phyloP scores from a whole-genome alignment of 768 basidiomycete species.

The Naganishia onofrii region DNA sequence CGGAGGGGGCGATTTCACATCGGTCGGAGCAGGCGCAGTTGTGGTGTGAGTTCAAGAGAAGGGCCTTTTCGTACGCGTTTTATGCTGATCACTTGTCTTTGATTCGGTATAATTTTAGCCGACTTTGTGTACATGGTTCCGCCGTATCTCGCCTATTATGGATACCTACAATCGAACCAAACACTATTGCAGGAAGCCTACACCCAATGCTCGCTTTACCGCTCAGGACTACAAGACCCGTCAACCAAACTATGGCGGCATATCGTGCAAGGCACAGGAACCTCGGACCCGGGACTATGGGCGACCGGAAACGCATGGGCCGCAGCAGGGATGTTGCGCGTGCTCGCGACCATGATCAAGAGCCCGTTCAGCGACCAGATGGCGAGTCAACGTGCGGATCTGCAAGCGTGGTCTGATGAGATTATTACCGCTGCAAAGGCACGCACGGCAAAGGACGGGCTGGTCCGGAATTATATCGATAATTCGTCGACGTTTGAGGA shows the following conservation, averaged over 20 bases:
- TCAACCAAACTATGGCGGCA: conserved; percentile 54
- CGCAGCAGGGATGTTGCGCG: conserved; percentile 54
- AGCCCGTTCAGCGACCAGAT: conserved; percentile 45
- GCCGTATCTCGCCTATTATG: conserved; percentile 57
- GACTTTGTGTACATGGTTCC: conserved; percentile 56
- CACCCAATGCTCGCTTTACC: conserved; percentile 55
- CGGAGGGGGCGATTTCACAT: conserved; percentile 55
- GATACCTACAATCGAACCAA: conserved; percentile 50
- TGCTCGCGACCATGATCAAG: conserved; percentile 53
- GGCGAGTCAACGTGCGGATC: conserved; percentile 46
- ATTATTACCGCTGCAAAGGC: conserved; percentile 48
- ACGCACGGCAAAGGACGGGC: conserved; percentile 45
- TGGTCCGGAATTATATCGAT: conserved; percentile 54
- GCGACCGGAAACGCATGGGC: conserved; percentile 57
- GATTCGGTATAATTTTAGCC: too few relatives aligned
- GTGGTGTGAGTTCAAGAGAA: conserved; percentile 40
- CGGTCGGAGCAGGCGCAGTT: conserved; percentile 51
- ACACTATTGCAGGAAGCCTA: conserved; percentile 55
- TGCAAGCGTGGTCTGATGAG: conserved; percentile 52
- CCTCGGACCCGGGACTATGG: conserved; percentile 51
- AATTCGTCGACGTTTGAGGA: conserved; percentile 52
- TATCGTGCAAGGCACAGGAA: conserved; percentile 45
- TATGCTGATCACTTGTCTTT: too few relatives aligned
- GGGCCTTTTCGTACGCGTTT: too few relatives aligned
- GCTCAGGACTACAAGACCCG: conserved; percentile 48